Evolutionary conservation across 129 eudicot species (phyloP).

Genomic region (carrot (Daucus carota)): DNA sequence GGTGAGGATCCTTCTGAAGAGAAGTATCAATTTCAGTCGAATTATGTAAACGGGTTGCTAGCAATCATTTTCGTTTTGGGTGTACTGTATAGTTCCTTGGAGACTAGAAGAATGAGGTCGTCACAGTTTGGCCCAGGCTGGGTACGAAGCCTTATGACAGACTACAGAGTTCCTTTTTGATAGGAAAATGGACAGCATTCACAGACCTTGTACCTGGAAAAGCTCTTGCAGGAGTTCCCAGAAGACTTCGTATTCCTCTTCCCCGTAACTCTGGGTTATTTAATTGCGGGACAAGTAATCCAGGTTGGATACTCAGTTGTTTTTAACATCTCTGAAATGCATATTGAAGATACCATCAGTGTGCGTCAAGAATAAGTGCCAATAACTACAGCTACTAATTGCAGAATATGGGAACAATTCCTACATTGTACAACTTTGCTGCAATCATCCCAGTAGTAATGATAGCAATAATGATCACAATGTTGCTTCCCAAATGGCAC

Average conservation of each 20-base stretch:
- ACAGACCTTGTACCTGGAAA: slow-evolving; percentile 32
- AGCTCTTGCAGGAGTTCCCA: slow-evolving; percentile 51
- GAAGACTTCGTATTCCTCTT: slow-evolving; percentile 44
- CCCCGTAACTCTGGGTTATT: slow-evolving; percentile 37
- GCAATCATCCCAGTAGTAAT: slow-evolving; percentile 51
- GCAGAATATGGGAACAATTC: slow-evolving; percentile 45
- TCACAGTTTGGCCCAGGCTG: slow-evolving; percentile 70
- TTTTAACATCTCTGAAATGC: background rate
- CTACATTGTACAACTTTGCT: slow-evolving; percentile 35
- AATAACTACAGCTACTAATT: background rate
- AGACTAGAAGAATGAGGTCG: slow-evolving; percentile 61
- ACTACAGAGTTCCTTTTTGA: slow-evolving; percentile 56
- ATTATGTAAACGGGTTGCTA: slow-evolving; percentile 60
- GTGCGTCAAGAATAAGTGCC: background rate
- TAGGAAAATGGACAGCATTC: slow-evolving; percentile 37
- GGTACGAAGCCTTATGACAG: slow-evolving; percentile 34
- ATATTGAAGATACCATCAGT: background rate
- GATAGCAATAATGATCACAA: slow-evolving; percentile 51
- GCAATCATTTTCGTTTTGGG: slow-evolving; percentile 64
- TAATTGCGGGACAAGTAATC: slow-evolving; percentile 40
- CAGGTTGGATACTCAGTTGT: slow-evolving; percentile 17
- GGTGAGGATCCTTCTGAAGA: slow-evolving; percentile 27
- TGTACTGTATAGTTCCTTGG: slow-evolving; percentile 43
- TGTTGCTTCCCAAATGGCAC: slow-evolving; percentile 55
- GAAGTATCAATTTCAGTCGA: slow-evolving; percentile 46